Conservation (phyloP, 768 basidiomycete species). For the Suillus placidus region DNA sequence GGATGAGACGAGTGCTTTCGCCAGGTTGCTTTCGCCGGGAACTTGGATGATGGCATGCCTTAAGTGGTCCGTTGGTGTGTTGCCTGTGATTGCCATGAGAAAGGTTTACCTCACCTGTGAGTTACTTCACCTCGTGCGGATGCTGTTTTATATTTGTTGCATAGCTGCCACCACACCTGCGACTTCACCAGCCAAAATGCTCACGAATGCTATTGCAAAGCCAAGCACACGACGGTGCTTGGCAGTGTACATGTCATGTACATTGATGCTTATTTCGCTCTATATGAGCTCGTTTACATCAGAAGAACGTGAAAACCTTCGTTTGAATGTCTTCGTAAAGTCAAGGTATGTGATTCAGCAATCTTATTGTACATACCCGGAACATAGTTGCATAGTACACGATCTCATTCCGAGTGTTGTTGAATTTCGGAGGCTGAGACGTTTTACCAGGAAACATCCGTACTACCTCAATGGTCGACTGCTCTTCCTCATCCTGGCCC, state of each 20-base stretch:
- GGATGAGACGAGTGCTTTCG: constrained; percentile 26
- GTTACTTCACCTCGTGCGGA: constrained; percentile 24
- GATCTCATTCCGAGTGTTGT: not conserved
- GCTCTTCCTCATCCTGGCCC: constrained; percentile 59
- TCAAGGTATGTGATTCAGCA: constrained; percentile 49
- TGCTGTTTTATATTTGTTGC: constrained; percentile 3
- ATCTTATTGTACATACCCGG: not conserved
- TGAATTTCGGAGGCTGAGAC: constrained; percentile 4
- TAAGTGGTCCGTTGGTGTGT: constrained; percentile 53
- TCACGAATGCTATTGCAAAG: constrained; percentile 51
- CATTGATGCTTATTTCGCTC: constrained; percentile 44
- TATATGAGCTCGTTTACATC: constrained; percentile 43
- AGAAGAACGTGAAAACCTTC: constrained; percentile 38
- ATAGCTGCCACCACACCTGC: constrained; percentile 51
- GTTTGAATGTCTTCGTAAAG: constrained; percentile 61
- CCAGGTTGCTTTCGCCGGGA: constrained; percentile 44
- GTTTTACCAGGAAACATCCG: constrained; percentile 62
- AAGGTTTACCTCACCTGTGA: constrained; percentile 63
- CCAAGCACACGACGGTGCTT: constrained; percentile 49
- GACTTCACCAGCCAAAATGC: constrained; percentile 52
- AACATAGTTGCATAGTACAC: constrained; percentile 16
- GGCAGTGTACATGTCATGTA: constrained; percentile 49
- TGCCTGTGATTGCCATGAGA: constrained; percentile 60
- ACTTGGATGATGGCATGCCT: constrained; percentile 45
- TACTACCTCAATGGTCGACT: constrained; percentile 72